phyloP scores from a whole-genome alignment of 2,329 filamentous ascomycete genomes.

The Lecanicillium sp. region DNA sequence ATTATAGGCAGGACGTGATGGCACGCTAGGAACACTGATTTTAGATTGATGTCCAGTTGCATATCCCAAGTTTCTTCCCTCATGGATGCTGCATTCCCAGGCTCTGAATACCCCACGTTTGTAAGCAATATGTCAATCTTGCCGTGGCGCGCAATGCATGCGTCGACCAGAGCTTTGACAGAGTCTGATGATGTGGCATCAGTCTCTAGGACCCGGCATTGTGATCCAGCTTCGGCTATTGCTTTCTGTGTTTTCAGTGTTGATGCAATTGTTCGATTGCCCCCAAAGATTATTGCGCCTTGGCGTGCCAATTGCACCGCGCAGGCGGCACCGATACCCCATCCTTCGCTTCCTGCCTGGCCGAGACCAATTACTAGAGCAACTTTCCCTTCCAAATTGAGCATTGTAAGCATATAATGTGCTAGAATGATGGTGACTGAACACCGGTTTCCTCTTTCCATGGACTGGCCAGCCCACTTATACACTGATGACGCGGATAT shows the following conservation, averaged over 20 bases:
- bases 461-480: too few relatives aligned
- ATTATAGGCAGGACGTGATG: conserved; percentile 47
- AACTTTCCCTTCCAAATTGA: conserved; percentile 33
- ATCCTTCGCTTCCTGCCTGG: conserved; percentile 33
- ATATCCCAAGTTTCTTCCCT: conserved; percentile 40
- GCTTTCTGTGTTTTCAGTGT: conserved; percentile 30
- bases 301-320: conserved; percentile 38
- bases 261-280: conserved; percentile 35
- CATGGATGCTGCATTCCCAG: conserved; percentile 41
- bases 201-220: conserved; percentile 32
- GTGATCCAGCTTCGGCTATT: conserved; percentile 24
- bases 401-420: too few relatives aligned
- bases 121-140: conserved; percentile 54
- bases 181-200: conserved; percentile 45
- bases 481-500: neutral
- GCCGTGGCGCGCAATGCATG: conserved; percentile 42
- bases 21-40: conserved; percentile 45
- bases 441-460: too few relatives aligned
- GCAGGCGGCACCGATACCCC: conserved; percentile 44
- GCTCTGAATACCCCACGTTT: conserved; percentile 51
- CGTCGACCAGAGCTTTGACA: conserved; percentile 44
- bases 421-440: too few relatives aligned
- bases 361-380: conserved; percentile 38
- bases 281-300: conserved; percentile 42
- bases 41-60: conserved; percentile 48